Evolutionary conservation across 2,329 filamentous ascomycete genomes (phyloP), one percentile per base, ranked within the genome.

Genomic region (Keithomyces neogunnii): DNA sequence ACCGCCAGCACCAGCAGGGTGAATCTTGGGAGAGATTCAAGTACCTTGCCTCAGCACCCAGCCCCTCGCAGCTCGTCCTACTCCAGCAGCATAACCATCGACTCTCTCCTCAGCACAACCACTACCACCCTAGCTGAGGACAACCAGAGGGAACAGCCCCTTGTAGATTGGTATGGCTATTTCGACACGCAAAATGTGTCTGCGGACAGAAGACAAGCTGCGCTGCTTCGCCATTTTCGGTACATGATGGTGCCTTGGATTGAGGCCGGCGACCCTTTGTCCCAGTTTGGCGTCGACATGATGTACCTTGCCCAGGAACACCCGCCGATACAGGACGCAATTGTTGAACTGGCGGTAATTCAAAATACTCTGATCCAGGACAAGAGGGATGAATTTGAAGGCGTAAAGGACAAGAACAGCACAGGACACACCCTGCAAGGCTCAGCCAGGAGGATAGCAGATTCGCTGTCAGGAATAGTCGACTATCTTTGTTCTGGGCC

Each of bases 241-340:
- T 59, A 59, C 43, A 53, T 53, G 28, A 55, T 56, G n/a, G 56
- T 51, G 2, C 57, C 56, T 8, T 59, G 56, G 57, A 56, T 59
- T 1, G 56, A 58, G 26, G 56, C 56, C 10, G 57, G 55, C 26
- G 54, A 57, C 29, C 44, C 54, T 3, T 38, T 39, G 6, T 53
- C 52, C 26, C 45, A 26, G 7, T 56, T 59, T 30, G 55, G 52
- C 19, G 52, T 54, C 2, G 52, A 53, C n/a, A 19, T 55, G 8
- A 58, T 59, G 56, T 48, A 47, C 32, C 49, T 57, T 26, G 56
- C 51, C 13, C 54, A 57, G 42, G 48, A 52, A 28, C 26, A 29
- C 10, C 45, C 51, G 5, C 28, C 38, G 6, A 29, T 43, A 31
- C 40, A 51, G 47, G 10, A 29, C 30, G 52, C 53, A 1, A 45